phyloP scores from a whole-genome alignment of 768 basidiomycete species.

The Tricholoma sp. region DNA sequence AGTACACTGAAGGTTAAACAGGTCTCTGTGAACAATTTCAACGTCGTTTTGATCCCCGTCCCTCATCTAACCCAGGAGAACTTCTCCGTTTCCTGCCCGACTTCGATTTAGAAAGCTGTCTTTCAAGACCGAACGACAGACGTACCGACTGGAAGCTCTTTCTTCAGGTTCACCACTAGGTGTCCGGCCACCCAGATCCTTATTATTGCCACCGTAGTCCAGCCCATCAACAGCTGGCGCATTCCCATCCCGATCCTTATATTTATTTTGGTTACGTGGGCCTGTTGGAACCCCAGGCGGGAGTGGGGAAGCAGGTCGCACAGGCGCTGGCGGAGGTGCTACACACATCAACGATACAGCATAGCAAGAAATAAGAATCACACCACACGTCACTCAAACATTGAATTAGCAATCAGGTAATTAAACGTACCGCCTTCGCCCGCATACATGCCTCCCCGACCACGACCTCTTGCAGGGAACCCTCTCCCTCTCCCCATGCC shows the following conservation, averaged over 20 bases:
- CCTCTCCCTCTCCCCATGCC: conserved; percentile 39
- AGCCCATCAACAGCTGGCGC: conserved; percentile 85
- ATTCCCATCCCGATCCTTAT: conserved; percentile 84
- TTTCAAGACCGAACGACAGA: background rate
- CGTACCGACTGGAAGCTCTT: conserved; percentile 53
- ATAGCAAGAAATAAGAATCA: background rate
- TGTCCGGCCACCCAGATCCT: conserved; percentile 43
- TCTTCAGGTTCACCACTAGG: conserved; percentile 68
- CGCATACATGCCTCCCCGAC: conserved; percentile 35
- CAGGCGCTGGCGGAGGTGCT: conserved; percentile 46
- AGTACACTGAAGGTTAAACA: background rate
- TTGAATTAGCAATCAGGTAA: conserved; percentile 7
- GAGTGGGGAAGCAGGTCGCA: conserved; percentile 77
- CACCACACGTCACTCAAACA: conserved; percentile 11
- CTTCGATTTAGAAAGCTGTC: background rate
- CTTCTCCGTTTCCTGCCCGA: conserved; percentile 60
- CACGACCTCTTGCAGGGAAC: conserved; percentile 36
- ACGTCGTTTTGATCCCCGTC: conserved; percentile 65
- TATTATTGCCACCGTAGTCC: conserved; percentile 69
- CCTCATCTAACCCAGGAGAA: conserved; percentile 67
- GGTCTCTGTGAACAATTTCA: conserved; percentile 24
- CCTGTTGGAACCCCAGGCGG: conserved; percentile 87
- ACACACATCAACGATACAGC: conserved; percentile 5
- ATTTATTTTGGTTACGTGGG: conserved; percentile 83
- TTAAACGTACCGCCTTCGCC: conserved; percentile 31